A percentile compares a stretch with the other conserved stretches of the same genome.
Evolutionary conservation across 2,329 filamentous ascomycete species (phyloP).

Genomic region (Aphanoascus verrucosus): DNA sequence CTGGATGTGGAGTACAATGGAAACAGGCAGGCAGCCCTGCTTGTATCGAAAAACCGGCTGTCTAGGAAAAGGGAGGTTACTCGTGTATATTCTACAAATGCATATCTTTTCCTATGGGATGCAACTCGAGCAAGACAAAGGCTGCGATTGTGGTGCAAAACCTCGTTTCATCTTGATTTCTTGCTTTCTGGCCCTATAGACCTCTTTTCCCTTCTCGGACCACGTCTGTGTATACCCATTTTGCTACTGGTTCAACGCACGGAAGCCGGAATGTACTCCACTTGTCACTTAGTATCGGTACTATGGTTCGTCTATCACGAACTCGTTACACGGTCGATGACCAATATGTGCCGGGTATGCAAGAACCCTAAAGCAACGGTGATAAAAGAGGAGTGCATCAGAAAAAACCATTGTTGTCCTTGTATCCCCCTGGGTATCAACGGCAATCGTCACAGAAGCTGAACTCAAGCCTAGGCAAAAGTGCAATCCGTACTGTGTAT

Average conservation of each 20-base stretch:
- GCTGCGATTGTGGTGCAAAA: neutral
- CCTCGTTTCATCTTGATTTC: neutral
- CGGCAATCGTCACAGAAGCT: neutral
- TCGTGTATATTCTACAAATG: constrained; percentile 3
- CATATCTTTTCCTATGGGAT: neutral
- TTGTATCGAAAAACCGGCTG: neutral
- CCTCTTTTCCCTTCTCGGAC: neutral
- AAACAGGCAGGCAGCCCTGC: neutral
- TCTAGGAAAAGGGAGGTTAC: neutral
- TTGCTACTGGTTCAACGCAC: neutral
- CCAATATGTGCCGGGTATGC: constrained; percentile 5
- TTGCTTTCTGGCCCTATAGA: neutral
- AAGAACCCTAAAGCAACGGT: constrained; percentile 3
- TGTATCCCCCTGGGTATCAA: neutral
- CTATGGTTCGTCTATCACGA: constrained; percentile 5
- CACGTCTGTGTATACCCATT: neutral
- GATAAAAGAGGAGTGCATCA: neutral
- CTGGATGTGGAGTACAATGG: constrained; percentile 8
- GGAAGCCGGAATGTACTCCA: neutral
- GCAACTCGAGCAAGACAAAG: neutral
- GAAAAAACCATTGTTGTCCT: neutral
- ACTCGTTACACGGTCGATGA: constrained; percentile 8
- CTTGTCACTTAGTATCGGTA: neutral
- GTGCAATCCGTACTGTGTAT: neutral
- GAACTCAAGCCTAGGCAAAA: neutral